phyloP scores from a whole-genome alignment of 1,139 yeast species.

The Yamadazyma dendronema region DNA sequence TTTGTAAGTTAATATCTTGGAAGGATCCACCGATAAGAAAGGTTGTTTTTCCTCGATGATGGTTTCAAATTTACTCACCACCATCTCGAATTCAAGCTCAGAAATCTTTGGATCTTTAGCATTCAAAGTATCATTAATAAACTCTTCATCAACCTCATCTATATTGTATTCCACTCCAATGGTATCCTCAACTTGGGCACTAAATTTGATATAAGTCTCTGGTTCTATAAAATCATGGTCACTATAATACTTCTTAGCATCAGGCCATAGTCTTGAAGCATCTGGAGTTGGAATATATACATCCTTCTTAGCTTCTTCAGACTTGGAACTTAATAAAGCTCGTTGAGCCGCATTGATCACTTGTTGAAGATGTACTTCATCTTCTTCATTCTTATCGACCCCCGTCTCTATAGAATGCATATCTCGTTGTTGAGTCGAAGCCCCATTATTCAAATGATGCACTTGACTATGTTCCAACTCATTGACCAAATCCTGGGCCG shows the following conservation, averaged over 20 bases:
- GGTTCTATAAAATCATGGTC: slow-evolving; percentile 68
- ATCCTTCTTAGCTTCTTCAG: slow-evolving; percentile 23
- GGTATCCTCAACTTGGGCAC: slow-evolving; percentile 95
- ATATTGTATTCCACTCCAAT: slow-evolving; percentile 82
- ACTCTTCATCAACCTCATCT: slow-evolving; percentile 86
- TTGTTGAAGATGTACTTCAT: slow-evolving; percentile 92
- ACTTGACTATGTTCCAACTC: slow-evolving; percentile 48
- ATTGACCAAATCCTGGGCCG: slow-evolving; percentile 58
- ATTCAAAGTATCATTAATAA: slow-evolving; percentile 45
- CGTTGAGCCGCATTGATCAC: slow-evolving; percentile 78
- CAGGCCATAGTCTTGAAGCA: slow-evolving; percentile 82
- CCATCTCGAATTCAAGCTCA: slow-evolving; percentile 83
- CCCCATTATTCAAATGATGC: slow-evolving; percentile 35
- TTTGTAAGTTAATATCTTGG: slow-evolving; percentile 65
- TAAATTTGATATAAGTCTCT: slow-evolving; percentile 76
- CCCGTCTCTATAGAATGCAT: slow-evolving; percentile 93
- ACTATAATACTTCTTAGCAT: slow-evolving; percentile 67
- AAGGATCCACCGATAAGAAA: slow-evolving; percentile 79
- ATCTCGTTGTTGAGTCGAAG: slow-evolving; percentile 68
- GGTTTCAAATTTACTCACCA: slow-evolving; percentile 73
- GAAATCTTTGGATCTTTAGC: slow-evolving; percentile 40
- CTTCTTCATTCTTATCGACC: slow-evolving; percentile 96
- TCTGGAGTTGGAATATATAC: slow-evolving; percentile 97
- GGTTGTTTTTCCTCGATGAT: slow-evolving; percentile 83
- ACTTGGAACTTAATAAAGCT: slow-evolving; percentile 45